phyloP scores from a whole-genome alignment of 441 rosid species.

The Adansonia grandidieri region DNA sequence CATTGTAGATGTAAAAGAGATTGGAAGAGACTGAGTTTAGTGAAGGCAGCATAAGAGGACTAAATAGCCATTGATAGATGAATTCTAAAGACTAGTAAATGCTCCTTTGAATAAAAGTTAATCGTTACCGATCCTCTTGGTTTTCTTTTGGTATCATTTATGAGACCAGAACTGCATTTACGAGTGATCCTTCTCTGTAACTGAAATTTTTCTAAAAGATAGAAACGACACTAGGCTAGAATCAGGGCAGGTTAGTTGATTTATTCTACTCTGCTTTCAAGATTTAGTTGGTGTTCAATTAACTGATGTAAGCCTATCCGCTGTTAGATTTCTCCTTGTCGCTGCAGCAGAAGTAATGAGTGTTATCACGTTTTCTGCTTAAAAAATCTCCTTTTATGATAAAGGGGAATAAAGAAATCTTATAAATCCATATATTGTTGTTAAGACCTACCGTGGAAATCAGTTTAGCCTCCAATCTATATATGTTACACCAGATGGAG shows the following conservation, averaged over 20 bases:
- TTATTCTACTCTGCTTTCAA: not conserved
- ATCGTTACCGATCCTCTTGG: not conserved
- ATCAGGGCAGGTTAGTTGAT: not conserved
- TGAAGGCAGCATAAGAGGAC: slow-evolving; percentile 5
- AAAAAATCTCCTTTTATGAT: not conserved
- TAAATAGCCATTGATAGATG: not conserved
- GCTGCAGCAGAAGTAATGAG: not conserved
- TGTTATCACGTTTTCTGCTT: not conserved
- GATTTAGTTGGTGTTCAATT: not conserved
- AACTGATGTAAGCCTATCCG: not conserved
- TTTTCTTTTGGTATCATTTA: not conserved
- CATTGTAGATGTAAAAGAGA: not conserved
- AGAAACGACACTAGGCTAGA: not conserved
- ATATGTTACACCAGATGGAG: not conserved
- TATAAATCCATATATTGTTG: not conserved
- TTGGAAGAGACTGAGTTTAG: not conserved
- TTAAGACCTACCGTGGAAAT: not conserved
- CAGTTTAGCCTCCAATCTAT: not conserved
- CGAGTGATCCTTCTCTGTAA: not conserved
- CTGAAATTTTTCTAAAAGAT: not conserved
- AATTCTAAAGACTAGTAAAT: not conserved
- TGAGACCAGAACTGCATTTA: not conserved
- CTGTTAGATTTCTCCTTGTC: not conserved
- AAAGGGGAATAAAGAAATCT: not conserved
- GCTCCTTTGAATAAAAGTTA: not conserved